phyloP scores from a whole-genome alignment of 208 protist species.

The Leishmania tropica region DNA sequence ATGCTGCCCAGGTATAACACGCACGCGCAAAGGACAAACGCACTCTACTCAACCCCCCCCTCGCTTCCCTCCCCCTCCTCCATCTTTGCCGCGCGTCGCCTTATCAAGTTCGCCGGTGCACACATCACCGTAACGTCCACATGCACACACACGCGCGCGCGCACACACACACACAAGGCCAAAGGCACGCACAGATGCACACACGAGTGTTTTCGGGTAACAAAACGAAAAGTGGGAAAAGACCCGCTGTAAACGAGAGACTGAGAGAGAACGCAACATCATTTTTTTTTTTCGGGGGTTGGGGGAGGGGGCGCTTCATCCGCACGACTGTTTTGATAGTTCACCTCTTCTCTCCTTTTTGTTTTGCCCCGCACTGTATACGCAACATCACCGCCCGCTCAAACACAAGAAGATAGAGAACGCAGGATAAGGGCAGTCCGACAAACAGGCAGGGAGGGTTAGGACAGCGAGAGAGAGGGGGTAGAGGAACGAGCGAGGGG shows the following conservation, averaged over 20 bases:
- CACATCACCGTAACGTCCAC: not conserved
- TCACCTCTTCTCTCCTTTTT: not conserved
- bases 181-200: not conserved
- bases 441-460: not conserved
- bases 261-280: not conserved
- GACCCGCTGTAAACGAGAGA: not conserved
- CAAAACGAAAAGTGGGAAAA: not conserved
- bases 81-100: not conserved
- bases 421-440: not conserved
- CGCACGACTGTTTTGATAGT: not conserved
- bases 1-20: not conserved
- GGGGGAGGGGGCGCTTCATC: not conserved
- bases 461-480: not conserved
- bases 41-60: not conserved
- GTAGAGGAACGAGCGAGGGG: not conserved
- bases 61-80: not conserved
- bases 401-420: not conserved
- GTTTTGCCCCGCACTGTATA: not conserved
- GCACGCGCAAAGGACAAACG: not conserved
- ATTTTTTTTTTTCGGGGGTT: not conserved
- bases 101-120: not conserved
- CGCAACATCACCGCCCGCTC: not conserved
- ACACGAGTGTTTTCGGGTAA: not conserved
- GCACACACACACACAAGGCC: not conserved
- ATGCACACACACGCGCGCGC: not conserved